Percentiles rank a stretch among this genome's conserved stretches.
These are phyloP conservation scores for Dysphania ambrosioides DNA, from an alignment of 148 eudicot genomes.

Conservation along the genomic window DNA sequence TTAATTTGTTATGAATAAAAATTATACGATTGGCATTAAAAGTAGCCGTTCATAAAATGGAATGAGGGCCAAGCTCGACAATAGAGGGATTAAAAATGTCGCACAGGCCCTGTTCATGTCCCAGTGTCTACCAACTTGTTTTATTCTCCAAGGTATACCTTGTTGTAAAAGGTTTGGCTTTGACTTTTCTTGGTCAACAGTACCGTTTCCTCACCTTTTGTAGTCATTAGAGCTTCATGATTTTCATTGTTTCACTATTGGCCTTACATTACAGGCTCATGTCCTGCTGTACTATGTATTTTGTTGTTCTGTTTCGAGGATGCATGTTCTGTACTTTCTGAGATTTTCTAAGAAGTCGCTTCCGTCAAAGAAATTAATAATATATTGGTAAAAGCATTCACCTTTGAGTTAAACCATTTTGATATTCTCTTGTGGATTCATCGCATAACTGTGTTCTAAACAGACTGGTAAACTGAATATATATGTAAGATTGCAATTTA, in stretches of 20 bases:
- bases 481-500: neutral
- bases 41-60: conserved; percentile 7
- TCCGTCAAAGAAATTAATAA: neutral
- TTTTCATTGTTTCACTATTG: neutral
- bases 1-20: conserved; percentile 27
- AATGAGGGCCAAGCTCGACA: neutral
- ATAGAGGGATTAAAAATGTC: neutral
- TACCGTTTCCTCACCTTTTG: conserved; percentile 8
- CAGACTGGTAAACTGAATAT: neutral
- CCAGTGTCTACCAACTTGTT: conserved; percentile 3
- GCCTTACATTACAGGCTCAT: neutral
- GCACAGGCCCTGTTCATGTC: conserved; percentile 15
- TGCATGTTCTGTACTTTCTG: neutral
- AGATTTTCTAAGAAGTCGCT: neutral
- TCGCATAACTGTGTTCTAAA: neutral
- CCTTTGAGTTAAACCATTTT: neutral
- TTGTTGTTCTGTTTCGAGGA: neutral
- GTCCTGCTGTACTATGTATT: neutral
- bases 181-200: neutral
- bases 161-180: conserved; percentile 20
- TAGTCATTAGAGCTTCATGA: conserved; percentile 12
- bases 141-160: conserved; percentile 12
- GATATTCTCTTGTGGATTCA: neutral
- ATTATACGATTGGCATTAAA: neutral
- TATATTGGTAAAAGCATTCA: neutral